These are phyloP conservation scores for Dionaea muscipula DNA, from an alignment of 179 eudicot species.

Conservation along the genomic window DNA sequence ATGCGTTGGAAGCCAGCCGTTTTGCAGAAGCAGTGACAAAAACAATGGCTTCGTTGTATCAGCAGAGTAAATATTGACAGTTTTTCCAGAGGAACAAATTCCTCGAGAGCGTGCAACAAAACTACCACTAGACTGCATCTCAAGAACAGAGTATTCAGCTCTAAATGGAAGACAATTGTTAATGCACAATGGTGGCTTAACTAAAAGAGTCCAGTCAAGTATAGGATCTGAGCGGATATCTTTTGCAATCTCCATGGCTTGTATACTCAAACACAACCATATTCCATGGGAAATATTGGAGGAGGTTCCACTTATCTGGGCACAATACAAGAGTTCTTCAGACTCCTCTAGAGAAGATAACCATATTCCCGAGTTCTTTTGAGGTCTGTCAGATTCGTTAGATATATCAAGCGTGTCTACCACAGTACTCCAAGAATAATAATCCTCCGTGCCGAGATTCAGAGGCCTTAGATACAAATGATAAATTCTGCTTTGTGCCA, in stretches of 20 bases:
- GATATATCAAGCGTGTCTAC: slow-evolving; percentile 31
- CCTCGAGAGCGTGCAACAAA: slow-evolving; percentile 69
- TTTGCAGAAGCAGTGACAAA: slow-evolving; percentile 75
- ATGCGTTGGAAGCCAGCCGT: slow-evolving; percentile 81
- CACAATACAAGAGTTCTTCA: slow-evolving; percentile 56
- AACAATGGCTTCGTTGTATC: slow-evolving; percentile 67
- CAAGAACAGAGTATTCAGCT: slow-evolving; percentile 80
- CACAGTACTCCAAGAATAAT: slow-evolving; percentile 75
- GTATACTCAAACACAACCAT: slow-evolving; percentile 75
- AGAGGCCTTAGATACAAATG: slow-evolving; percentile 54
- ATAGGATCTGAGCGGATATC: slow-evolving; percentile 77
- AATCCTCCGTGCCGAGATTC: slow-evolving; percentile 25
- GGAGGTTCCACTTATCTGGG: slow-evolving; percentile 50
- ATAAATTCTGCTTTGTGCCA: slow-evolving; percentile 44
- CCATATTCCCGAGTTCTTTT: slow-evolving; percentile 37
- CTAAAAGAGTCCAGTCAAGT: slow-evolving; percentile 78
- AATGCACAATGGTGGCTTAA: slow-evolving; percentile 67
- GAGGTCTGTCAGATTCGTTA: slow-evolving; percentile 25
- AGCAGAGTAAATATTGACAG: slow-evolving; percentile 60
- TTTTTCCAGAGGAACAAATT: slow-evolving; percentile 58
- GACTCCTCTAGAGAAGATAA: slow-evolving; percentile 55
- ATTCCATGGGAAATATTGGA: slow-evolving; percentile 46
- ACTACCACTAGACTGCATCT: slow-evolving; percentile 72
- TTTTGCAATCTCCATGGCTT: slow-evolving; percentile 79
- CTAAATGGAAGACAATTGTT: slow-evolving; percentile 74